These are phyloP conservation scores for Colletotrichum orbiculare DNA, from an alignment of 2,329 filamentous ascomycete species.

Conservation along the genomic window DNA sequence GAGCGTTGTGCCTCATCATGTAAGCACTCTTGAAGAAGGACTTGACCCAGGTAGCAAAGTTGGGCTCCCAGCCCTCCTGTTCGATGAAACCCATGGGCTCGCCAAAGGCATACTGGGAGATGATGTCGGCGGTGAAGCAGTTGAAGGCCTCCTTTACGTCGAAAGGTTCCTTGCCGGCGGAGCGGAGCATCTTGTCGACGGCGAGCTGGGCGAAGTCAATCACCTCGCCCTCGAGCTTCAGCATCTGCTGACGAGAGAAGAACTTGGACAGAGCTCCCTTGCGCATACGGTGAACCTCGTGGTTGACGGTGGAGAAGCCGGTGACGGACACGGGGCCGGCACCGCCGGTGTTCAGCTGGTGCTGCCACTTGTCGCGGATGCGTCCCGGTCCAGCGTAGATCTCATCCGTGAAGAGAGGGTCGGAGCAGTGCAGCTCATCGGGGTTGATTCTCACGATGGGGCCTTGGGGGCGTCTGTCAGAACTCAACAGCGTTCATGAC, in stretches of 20 bases:
- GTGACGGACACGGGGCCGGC: conserved; percentile 39
- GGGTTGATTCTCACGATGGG: conserved; percentile 53
- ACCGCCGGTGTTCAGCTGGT: conserved; percentile 40
- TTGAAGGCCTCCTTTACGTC: conserved; percentile 50
- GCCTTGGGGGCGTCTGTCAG: conserved; percentile 38
- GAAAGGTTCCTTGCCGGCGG: conserved; percentile 40
- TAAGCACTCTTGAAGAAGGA: conserved; percentile 47
- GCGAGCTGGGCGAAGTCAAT: conserved; percentile 33
- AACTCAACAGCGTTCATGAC: neutral
- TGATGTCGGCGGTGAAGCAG: conserved; percentile 53
- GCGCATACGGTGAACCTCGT: conserved; percentile 48
- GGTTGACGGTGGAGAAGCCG: conserved; percentile 41
- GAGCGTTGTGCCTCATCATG: conserved; percentile 45
- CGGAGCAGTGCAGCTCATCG: conserved; percentile 51
- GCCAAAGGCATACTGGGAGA: conserved; percentile 52
- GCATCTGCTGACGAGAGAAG: conserved; percentile 45
- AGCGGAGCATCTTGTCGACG: conserved; percentile 39
- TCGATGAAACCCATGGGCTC: conserved; percentile 45
- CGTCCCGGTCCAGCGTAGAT: conserved; percentile 44
- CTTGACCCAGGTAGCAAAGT: conserved; percentile 48
- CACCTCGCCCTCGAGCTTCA: conserved; percentile 31
- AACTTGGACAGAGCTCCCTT: conserved; percentile 46
- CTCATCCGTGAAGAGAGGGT: conserved; percentile 50
- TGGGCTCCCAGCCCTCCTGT: conserved; percentile 46
- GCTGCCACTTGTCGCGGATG: conserved; percentile 39